These are phyloP conservation scores for Arctium minus DNA, from an alignment of 129 eudicot genomes.

Conservation along the genomic window DNA sequence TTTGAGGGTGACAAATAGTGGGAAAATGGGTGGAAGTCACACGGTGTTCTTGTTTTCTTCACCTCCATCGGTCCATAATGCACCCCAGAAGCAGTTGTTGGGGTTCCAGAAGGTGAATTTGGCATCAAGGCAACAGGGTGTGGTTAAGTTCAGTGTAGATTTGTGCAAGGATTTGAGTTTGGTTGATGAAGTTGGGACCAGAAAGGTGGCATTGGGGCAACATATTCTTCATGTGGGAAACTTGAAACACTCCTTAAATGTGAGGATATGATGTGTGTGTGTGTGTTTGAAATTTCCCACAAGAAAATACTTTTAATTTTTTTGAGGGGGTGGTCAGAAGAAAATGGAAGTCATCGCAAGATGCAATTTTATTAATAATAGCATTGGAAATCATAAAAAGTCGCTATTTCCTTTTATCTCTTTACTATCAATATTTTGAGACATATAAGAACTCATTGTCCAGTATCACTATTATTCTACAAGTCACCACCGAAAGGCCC, in stretches of 20 bases:
- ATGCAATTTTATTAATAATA: slow-evolving; percentile 30
- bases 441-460: not conserved
- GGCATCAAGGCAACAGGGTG: slow-evolving; percentile 50
- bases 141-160: slow-evolving; percentile 66
- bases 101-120: slow-evolving; percentile 74
- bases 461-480: not conserved
- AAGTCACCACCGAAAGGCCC: not conserved
- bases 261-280: slow-evolving; percentile 44
- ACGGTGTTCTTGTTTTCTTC: slow-evolving; percentile 73
- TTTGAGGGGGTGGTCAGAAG: slow-evolving; percentile 17
- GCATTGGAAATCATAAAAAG: slow-evolving; percentile 20
- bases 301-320: slow-evolving; percentile 8
- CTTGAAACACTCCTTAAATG: slow-evolving; percentile 65
- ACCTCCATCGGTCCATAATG: slow-evolving; percentile 75
- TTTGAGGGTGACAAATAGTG: slow-evolving; percentile 59
- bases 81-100: slow-evolving; percentile 81
- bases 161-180: slow-evolving; percentile 87
- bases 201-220: slow-evolving; percentile 73
- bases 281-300: slow-evolving; percentile 16
- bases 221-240: slow-evolving; percentile 79
- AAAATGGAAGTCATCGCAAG: slow-evolving; percentile 33
- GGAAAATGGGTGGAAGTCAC: slow-evolving; percentile 61
- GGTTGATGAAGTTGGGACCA: slow-evolving; percentile 81
- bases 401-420: slow-evolving; percentile 7
- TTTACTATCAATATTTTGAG: not conserved